These are phyloP conservation scores for Juglanconis juglandina DNA, from an alignment of 2,329 filamentous ascomycete genomes.

Conservation along the genomic window DNA sequence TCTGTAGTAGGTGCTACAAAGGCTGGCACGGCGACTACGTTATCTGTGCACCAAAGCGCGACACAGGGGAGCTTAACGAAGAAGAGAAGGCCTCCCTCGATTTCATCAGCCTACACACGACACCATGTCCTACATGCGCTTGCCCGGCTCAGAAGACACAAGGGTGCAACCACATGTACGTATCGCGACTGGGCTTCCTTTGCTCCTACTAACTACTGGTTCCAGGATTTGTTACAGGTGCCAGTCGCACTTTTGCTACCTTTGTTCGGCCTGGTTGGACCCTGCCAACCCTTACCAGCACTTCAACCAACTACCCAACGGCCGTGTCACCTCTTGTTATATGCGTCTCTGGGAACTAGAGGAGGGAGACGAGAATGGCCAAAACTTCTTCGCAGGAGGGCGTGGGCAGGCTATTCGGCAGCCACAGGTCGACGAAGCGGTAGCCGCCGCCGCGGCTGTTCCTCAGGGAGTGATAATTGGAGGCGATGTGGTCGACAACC, in stretches of 20 bases:
- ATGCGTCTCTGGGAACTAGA: conserved; percentile 89
- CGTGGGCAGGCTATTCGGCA: background rate
- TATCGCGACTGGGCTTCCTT: background rate
- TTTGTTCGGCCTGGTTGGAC: conserved; percentile 84
- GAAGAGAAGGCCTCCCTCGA: conserved; percentile 85
- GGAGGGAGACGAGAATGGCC: conserved; percentile 59
- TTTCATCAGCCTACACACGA: conserved; percentile 77
- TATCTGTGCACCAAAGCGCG: conserved; percentile 64
- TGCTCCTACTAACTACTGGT: background rate
- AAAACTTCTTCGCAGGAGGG: conserved; percentile 36
- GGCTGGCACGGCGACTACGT: conserved; percentile 91
- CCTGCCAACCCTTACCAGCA: conserved; percentile 81
- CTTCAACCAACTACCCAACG: conserved; percentile 66
- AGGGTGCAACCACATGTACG: conserved; percentile 88
- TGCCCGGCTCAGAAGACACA: conserved; percentile 84
- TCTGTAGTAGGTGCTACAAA: conserved; percentile 67
- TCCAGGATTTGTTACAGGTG: conserved; percentile 72
- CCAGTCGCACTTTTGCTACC: conserved; percentile 89
- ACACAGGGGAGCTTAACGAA: conserved; percentile 67
- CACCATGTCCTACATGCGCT: conserved; percentile 83
- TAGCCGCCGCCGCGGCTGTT: conserved; percentile 20
- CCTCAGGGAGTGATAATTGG: conserved; percentile 1
- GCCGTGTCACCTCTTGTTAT: conserved; percentile 64
- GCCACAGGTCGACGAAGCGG: conserved; percentile 5
- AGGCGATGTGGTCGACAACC: background rate